Evolutionary conservation across 2,329 filamentous ascomycete species (phyloP).

Genomic region (Sarocladium brachiariae): DNA sequence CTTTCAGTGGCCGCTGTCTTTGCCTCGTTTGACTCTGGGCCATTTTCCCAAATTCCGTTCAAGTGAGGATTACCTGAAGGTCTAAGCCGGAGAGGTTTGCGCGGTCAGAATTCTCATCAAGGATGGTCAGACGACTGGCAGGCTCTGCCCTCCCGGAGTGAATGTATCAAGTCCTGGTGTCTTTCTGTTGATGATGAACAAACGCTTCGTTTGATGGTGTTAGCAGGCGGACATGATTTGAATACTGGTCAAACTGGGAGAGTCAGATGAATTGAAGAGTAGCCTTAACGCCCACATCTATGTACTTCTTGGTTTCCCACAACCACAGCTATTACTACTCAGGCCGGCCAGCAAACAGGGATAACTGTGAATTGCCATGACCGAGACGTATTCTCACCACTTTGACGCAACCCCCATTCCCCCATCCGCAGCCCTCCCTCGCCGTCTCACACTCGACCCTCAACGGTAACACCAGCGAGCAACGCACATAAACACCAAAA

Average conservation of each 20-base stretch:
- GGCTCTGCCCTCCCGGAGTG: neutral
- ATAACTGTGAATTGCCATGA: neutral
- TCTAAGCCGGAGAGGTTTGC: neutral
- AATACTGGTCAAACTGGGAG: no score
- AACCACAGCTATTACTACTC: no score
- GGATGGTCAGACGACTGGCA: neutral
- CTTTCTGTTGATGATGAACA: neutral
- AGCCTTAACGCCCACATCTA: no score
- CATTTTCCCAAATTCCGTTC: neutral
- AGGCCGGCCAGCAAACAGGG: no score
- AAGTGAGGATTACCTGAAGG: neutral
- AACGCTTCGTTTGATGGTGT: neutral
- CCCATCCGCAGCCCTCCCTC: neutral
- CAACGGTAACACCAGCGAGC: no score
- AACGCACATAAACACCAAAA: neutral
- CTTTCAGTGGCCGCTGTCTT: neutral
- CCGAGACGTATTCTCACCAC: constrained; percentile 4
- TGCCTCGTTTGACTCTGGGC: constrained; percentile 3
- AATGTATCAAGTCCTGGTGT: neutral
- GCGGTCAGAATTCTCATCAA: neutral
- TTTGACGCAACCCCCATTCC: constrained; percentile 8
- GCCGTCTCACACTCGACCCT: neutral
- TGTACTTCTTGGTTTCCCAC: neutral
- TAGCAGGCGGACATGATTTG: no score
- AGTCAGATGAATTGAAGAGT: no score